Evolutionary conservation across 495 filamentous ascomycete genomes (phyloP), one percentile per base, ranked within the genome.

Genomic region (Penicillium paradoxum): DNA sequence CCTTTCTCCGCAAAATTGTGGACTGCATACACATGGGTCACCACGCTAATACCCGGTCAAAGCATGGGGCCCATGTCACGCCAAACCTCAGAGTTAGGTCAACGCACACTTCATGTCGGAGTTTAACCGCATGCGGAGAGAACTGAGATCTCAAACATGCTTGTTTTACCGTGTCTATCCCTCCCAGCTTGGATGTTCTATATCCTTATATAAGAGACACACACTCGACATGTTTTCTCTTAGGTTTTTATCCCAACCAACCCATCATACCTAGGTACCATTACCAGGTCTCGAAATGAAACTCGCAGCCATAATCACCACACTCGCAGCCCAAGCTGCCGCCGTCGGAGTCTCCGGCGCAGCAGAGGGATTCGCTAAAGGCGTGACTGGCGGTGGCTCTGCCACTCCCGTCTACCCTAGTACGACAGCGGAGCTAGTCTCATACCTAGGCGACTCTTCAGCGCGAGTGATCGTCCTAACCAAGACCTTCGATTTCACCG

Each of bases 401-500:
- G 71, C 71, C 29, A 57, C 59, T 33, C 52, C 71, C 24, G 71
- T 73, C 44, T 73, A 73, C 51, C 71, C 71, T n/a, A 46, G 41
- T 37, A 62, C 63, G 50, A 71, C 53, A 40, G 64, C 64, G 53
- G 69, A 73, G 67, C 68, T 73, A 61, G 68, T 72, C 66, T 72
- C 71, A 36, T 73, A 73, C 59, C 63, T 73, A 24, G 67, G 67
- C 40, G 71, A 73, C 34, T 49, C 37, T 27, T 50, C 65, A 44
- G 43, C 71, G n/a, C 71, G 71, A 19, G 69, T 72, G 11, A 69
- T 74, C 37, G 65, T 74, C 25, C 66, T 74, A 11, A 40, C 58
- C 45, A 65, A 70, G 64, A 70, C 67, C 38, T 74, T 72, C 50
- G 73, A 76, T 60, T 78, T 73, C 69, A 65, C 56, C 30, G 66